A percentile compares a stretch with the other conserved stretches of the same genome.
Evolutionary conservation across 148 eudicot genomes (phyloP).

Genomic region (Silene latifolia): DNA sequence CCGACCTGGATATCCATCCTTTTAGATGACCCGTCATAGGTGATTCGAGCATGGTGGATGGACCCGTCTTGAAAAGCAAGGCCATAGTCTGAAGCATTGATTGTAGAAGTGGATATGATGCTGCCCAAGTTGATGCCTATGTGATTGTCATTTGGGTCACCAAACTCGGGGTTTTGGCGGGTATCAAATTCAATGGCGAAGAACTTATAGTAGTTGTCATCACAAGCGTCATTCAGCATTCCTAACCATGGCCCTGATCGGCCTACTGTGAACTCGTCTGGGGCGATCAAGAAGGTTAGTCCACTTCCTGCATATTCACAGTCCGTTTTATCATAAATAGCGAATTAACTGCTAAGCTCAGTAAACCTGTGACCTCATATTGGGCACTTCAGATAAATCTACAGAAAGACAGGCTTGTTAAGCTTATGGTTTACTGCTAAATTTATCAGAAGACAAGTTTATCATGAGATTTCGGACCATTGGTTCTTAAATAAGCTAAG

Average conservation of each 20-base stretch:
- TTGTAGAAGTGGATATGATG: conserved; percentile 49
- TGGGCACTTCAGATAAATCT: neutral
- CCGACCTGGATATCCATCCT: conserved; percentile 50
- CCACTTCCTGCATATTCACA: conserved; percentile 51
- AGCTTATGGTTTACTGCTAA: neutral
- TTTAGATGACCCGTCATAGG: conserved; percentile 45
- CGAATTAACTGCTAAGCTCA: neutral
- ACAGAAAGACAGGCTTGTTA: neutral
- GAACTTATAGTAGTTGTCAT: conserved; percentile 49
- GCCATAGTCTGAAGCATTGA: conserved; percentile 56
- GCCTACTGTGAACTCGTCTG: conserved; percentile 84
- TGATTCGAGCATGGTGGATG: conserved; percentile 45
- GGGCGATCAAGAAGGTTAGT: conserved; percentile 63
- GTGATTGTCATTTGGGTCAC: conserved; percentile 83
- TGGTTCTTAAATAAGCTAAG: no score
- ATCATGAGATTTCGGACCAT: neutral
- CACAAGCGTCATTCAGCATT: conserved; percentile 79
- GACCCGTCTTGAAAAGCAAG: conserved; percentile 54
- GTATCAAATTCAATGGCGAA: conserved; percentile 75
- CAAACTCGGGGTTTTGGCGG: conserved; percentile 52
- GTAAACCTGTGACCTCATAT: no score
- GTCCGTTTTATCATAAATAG: no score
- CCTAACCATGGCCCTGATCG: conserved; percentile 84
- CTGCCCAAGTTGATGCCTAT: conserved; percentile 72
- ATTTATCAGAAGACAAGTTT: neutral